phyloP scores from a whole-genome alignment of 345 rosid genomes.

The Eucalyptus tenuipes region DNA sequence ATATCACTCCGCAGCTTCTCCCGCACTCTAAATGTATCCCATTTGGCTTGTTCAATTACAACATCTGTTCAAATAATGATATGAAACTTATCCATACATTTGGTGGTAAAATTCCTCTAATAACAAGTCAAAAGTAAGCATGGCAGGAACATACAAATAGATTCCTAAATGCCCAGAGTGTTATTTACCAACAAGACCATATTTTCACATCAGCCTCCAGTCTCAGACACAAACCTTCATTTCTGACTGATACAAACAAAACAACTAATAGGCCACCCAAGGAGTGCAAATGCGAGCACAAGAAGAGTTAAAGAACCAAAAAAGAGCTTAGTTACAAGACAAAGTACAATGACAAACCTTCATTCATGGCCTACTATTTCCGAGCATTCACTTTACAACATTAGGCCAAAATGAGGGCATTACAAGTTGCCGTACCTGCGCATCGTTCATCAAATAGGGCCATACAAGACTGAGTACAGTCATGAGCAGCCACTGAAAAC shows the following conservation, averaged over 20 bases:
- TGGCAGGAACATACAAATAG: too few relatives aligned
- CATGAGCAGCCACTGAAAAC: slow-evolving; percentile 49
- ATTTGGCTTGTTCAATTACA: slow-evolving; percentile 67
- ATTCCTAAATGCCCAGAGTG: too few relatives aligned
- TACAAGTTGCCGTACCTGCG: slow-evolving; percentile 33
- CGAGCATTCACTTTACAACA: neutral
- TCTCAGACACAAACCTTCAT: too few relatives aligned
- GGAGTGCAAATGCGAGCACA: neutral
- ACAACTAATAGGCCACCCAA: too few relatives aligned
- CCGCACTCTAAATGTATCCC: slow-evolving; percentile 71
- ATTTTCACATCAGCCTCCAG: too few relatives aligned
- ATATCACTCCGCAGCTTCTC: slow-evolving; percentile 78
- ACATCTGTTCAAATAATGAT: slow-evolving; percentile 41
- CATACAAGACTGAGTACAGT: slow-evolving; percentile 7
- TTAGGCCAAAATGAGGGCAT: neutral
- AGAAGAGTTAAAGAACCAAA: neutral
- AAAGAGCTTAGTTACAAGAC: neutral
- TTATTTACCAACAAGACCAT: too few relatives aligned
- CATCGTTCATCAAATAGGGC: slow-evolving; percentile 47
- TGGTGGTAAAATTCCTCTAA: too few relatives aligned
- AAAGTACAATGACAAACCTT: neutral
- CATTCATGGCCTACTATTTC: neutral
- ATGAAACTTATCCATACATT: neutral
- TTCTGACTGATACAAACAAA: too few relatives aligned
- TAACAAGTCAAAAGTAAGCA: neutral